Evolutionary conservation across 1,284 basidiomycete species (phyloP), one percentile per base, ranked within the genome.

Genomic region (Mycena sp.): DNA sequence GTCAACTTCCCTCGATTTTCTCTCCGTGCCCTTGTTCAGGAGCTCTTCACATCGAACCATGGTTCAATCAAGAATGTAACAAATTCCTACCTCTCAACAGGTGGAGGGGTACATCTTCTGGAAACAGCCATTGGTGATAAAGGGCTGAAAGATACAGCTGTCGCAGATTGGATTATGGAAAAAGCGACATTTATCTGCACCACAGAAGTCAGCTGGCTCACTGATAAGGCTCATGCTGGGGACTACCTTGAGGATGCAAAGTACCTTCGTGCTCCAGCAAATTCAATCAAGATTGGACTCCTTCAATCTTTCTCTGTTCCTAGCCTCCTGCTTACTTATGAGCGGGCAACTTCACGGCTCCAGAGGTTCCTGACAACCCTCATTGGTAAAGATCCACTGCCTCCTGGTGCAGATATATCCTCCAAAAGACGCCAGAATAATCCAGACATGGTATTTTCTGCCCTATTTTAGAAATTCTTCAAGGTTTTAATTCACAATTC

Each of bases 401-500:
- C 23, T 2, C 21, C 16, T 38, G 38, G 38, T n/a, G 1, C 5
- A 14, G 25, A 38, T n/a, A 23, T 6, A 12, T 10, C 30, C 4
- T 11, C 9, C 7, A 16, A 4, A 7, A 10, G 17, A 19, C 9
- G 10, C 11, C 35, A 38, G 17, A 35, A 26, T 4, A 53, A 43
- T 53, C 51, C 51, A 7, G 51, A 53, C 51, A 28, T 53, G 51
- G 51, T 53, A 35, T n/a, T n/a, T n/a, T n/a, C n/a, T n/a, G n/a
- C n/a, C n/a, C n/a, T n/a, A n/a, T n/a, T n/a, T n/a, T n/a, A n/a
- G n/a, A n/a, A n/a, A n/a, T n/a, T n/a, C n/a, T n/a, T n/a, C n/a
- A n/a, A n/a, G n/a, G n/a, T n/a, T n/a, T n/a, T n/a, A n/a, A n/a
- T n/a, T n/a, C n/a, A n/a, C n/a, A n/a, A n/a, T n/a, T n/a, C n/a